Conservation (phyloP, 1,284 basidiomycete genomes). For the Ceratobasidium sp. region DNA sequence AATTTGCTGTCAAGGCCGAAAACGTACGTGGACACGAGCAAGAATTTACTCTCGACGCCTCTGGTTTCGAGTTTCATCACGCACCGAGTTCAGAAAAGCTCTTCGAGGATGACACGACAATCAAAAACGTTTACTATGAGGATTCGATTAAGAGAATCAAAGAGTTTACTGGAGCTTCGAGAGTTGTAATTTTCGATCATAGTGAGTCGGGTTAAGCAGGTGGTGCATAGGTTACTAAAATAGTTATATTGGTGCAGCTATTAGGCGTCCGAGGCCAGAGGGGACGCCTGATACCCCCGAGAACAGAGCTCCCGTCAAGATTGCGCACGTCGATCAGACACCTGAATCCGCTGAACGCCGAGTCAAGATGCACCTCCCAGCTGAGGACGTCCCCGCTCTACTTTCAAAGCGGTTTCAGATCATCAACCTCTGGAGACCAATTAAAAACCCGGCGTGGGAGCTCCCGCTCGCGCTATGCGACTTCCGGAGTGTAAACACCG, state of each 20-base stretch:
- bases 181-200: conserved; percentile 70
- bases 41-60: conserved; percentile 61
- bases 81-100: conserved; percentile 54
- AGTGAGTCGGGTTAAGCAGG: conserved; percentile 57
- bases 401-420: conserved; percentile 67
- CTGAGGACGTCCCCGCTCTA: conserved; percentile 59
- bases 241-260: conserved; percentile 51
- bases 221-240: not conserved
- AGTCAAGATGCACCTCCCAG: conserved; percentile 64
- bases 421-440: conserved; percentile 78
- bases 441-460: conserved; percentile 63
- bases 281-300: conserved; percentile 54
- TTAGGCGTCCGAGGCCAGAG: conserved; percentile 59
- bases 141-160: conserved; percentile 70
- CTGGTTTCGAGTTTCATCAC: conserved; percentile 66
- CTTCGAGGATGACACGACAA: conserved; percentile 59
- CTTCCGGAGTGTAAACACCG: conserved; percentile 62
- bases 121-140: conserved; percentile 66
- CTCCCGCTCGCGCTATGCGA: conserved; percentile 73
- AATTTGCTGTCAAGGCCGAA: conserved; percentile 59
- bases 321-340: conserved; percentile 62
- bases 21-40: conserved; percentile 67
- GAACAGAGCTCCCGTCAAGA: conserved; percentile 60
- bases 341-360: conserved; percentile 59
- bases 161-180: conserved; percentile 67